Evolutionary conservation across 73 alveolate species (phyloP), one percentile per base, ranked within the genome.

Genomic region (Urostyla sp.): DNA sequence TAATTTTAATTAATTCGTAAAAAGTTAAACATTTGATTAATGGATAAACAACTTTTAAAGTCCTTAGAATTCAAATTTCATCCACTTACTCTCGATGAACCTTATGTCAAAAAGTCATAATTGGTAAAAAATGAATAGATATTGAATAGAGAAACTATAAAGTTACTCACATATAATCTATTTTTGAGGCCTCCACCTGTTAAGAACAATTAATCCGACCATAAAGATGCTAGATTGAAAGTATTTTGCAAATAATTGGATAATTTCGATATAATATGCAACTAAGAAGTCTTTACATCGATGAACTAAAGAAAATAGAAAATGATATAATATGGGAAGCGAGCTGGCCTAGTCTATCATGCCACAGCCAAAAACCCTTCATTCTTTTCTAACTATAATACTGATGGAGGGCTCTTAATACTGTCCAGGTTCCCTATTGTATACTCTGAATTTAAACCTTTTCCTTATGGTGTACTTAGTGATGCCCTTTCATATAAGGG

Each of bases 101-200:
- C 11, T 7, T 24, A 18, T 7, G 18, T 37, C 20, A 40, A 40
- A 6, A 37, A 8, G 6, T 7, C 18, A 2, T 30, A 40, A n/a
- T 36, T 10, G 8, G 50, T 26, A 30, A 48, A 15, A 16, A 6
- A 20, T 21, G 69, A 69, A 4, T n/a, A 21, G 32, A 28, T 40
- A 4, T 6, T 32, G 46, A 32, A 0, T 23, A 38, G 49, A 20
- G 31, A 86, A 18, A 35, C 57, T 18, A 55, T 95, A 36, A 87
- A 59, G 43, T 34, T 95, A 51, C 87, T 94, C 44, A 91, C 98
- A 28, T 94, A 90, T 67, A 96, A 96, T 84, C 55, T 93, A 44
- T 96, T 92, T 77, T 59, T 92, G 72, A 85, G 99, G 20, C 99
- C 99, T 18, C 99, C 98, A 0, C 95, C 95, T 0, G 90, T 94